A percentile compares a stretch with the other conserved stretches of the same genome.
Evolutionary conservation across 2,329 filamentous ascomycete genomes (phyloP).

Genomic region (Colletotrichum liaoningense): DNA sequence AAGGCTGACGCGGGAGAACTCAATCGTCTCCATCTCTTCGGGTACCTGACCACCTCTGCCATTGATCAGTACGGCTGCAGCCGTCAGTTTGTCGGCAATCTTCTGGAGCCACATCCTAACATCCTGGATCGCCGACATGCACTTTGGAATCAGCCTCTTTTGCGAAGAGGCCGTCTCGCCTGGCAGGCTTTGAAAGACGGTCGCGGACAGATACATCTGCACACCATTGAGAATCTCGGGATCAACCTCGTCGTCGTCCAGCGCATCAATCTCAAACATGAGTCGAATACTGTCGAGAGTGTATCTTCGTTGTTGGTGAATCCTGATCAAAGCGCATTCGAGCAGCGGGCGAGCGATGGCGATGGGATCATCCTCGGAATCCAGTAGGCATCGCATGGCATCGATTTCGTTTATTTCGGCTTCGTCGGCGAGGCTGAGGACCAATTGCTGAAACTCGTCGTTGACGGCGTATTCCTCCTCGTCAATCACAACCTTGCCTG

Average conservation of each 20-base stretch:
- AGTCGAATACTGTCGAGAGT: constrained; percentile 87
- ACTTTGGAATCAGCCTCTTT: constrained; percentile 74
- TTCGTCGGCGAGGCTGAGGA: constrained; percentile 85
- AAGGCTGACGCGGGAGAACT: constrained; percentile 83
- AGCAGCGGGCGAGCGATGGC: constrained; percentile 78
- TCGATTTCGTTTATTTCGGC: constrained; percentile 91
- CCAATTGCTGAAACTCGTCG: constrained; percentile 85
- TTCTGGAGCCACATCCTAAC: constrained; percentile 82
- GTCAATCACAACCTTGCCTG: constrained; percentile 81
- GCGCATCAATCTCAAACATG: constrained; percentile 76
- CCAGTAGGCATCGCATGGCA: constrained; percentile 80
- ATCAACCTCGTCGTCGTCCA: constrained; percentile 67
- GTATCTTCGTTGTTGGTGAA: constrained; percentile 87
- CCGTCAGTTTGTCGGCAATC: constrained; percentile 80
- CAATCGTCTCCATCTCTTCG: constrained; percentile 80
- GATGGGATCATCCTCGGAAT: constrained; percentile 76
- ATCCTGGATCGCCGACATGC: constrained; percentile 79
- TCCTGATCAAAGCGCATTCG: constrained; percentile 85
- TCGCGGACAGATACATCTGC: constrained; percentile 65
- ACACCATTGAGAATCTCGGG: constrained; percentile 60
- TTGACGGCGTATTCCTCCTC: constrained; percentile 85
- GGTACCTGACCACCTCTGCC: constrained; percentile 59
- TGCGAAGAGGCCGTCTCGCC: constrained; percentile 32
- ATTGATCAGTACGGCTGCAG: constrained; percentile 79
- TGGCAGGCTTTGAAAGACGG: constrained; percentile 62